Evolutionary conservation across 2,329 filamentous ascomycete species (phyloP).

Genomic region (Incumbomyces delicatus): DNA sequence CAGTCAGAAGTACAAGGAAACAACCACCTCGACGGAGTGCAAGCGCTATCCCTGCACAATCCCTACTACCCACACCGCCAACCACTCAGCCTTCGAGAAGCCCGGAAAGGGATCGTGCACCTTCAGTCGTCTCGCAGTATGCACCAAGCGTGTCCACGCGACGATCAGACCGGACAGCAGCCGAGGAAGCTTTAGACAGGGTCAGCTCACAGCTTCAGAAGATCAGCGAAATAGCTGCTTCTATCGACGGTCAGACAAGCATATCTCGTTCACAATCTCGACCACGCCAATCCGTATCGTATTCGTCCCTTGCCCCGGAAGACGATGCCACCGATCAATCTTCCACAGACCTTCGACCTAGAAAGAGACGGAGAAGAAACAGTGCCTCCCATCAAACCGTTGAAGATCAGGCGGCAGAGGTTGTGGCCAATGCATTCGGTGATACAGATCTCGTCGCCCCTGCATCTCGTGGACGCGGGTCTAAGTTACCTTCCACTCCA

Average conservation of each 20-base stretch:
- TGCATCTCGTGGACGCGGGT: neutral
- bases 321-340: neutral
- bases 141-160: slow-evolving; percentile 2
- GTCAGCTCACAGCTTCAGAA: slow-evolving; percentile 19
- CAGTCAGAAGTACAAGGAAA: slow-evolving; percentile 13
- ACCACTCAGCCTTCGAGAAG: slow-evolving; percentile 2
- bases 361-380: slow-evolving; percentile 6
- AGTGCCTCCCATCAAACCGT: neutral
- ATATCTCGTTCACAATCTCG: too few relatives aligned
- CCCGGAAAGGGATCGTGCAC: slow-evolving; percentile 5
- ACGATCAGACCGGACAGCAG: slow-evolving; percentile 9
- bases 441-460: neutral
- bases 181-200: slow-evolving; percentile 16
- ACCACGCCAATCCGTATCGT: too few relatives aligned
- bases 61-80: neutral
- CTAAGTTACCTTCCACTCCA: slow-evolving; percentile 21
- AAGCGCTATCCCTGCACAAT: neutral
- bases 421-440: slow-evolving; percentile 16
- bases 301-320: neutral
- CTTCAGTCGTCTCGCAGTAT: slow-evolving; percentile 1
- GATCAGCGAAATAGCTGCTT: slow-evolving; percentile 4
- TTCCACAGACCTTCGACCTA: neutral
- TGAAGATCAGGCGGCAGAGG: slow-evolving; percentile 14
- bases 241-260: neutral
- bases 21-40: slow-evolving; percentile 5